Evolutionary conservation across 2,329 filamentous ascomycete genomes (phyloP), one percentile per base, ranked within the genome.

Genomic region (Fusarium cicatricum): DNA sequence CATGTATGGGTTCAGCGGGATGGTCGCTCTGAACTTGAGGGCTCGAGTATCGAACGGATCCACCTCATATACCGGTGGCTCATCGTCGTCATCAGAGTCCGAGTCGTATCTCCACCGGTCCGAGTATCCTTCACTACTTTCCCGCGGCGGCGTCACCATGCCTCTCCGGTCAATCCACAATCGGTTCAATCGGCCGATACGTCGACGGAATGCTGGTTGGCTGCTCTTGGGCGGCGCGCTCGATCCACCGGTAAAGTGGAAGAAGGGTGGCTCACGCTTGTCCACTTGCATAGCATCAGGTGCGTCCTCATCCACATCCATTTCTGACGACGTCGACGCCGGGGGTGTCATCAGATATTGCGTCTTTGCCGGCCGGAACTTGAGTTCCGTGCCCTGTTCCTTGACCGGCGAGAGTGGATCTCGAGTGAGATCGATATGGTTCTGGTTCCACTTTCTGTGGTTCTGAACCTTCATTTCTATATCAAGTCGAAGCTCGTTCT

Each of bases 391-490:
- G 36, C 78, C 80, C 64, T 85, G 81, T 55, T 91, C 89, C 69
- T 85, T 81, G 37, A 91, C 86, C 17, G 92, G 92, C 44, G 90
- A 91, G 63, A 98, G 84, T 44, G 94, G 92, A 63, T 89, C 88
- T 78, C 89, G 87, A 58, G 94, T 97, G 72, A 92, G 83, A 77
- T 98, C 93, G 68, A 96, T 85, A 79, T 91, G 92, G 70, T 91
- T 90, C 67, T 90, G 84, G 76, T 97, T 97, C 92, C 94, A 97
- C 72, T 90, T 88, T 67, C 90, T 86, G 77, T 97, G 94, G 75
- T 95, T 94, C 68, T 89, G 84, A 49, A 96, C 87, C 75, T 96
- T 94, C 67, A 86, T 86, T 74, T 96, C 91, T 72, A 98, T 91
- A 70, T 96, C 92, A 62, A 83, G 82, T 60, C 89, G 84, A 65